Evolutionary conservation across 2,329 filamentous ascomycete species (phyloP).

Genomic region (Curvularia sp.): DNA sequence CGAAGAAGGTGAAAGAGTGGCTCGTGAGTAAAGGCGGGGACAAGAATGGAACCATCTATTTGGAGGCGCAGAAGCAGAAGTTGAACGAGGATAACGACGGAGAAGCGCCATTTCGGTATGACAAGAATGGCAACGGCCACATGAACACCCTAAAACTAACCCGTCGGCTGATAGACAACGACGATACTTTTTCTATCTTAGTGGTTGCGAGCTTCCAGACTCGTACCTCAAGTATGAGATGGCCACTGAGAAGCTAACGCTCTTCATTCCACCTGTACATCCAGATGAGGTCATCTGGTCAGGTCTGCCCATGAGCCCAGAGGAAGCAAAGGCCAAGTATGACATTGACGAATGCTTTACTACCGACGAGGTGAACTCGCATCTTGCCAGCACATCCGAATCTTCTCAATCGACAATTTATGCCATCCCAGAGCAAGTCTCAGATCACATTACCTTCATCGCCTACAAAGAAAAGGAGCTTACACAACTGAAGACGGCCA

Average conservation of each 20-base stretch:
- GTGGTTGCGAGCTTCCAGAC: slow-evolving; percentile 82
- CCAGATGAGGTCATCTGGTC: slow-evolving; percentile 93
- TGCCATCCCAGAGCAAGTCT: slow-evolving; percentile 80
- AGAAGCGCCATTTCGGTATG: slow-evolving; percentile 77
- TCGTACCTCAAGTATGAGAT: slow-evolving; percentile 84
- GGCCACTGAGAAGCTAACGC: slow-evolving; percentile 72
- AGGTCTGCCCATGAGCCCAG: slow-evolving; percentile 78
- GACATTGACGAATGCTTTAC: slow-evolving; percentile 73
- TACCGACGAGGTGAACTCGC: slow-evolving; percentile 76
- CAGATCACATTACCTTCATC: slow-evolving; percentile 73
- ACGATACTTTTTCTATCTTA: slow-evolving; percentile 93
- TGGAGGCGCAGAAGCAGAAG: slow-evolving; percentile 82
- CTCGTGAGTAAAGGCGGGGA: slow-evolving; percentile 71
- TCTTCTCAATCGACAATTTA: slow-evolving; percentile 65
- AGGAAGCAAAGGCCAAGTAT: slow-evolving; percentile 76
- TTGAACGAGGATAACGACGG: slow-evolving; percentile 91
- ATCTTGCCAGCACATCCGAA: slow-evolving; percentile 65
- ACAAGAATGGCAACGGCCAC: neutral
- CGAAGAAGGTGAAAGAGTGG: slow-evolving; percentile 79
- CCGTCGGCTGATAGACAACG: slow-evolving; percentile 69
- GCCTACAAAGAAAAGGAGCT: slow-evolving; percentile 72
- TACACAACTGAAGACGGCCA: slow-evolving; percentile 65
- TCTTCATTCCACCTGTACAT: slow-evolving; percentile 90
- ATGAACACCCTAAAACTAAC: neutral
- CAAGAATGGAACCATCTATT: slow-evolving; percentile 77